phyloP scores from a whole-genome alignment of 2,329 filamentous ascomycete genomes.

The Penicillium sp. region DNA sequence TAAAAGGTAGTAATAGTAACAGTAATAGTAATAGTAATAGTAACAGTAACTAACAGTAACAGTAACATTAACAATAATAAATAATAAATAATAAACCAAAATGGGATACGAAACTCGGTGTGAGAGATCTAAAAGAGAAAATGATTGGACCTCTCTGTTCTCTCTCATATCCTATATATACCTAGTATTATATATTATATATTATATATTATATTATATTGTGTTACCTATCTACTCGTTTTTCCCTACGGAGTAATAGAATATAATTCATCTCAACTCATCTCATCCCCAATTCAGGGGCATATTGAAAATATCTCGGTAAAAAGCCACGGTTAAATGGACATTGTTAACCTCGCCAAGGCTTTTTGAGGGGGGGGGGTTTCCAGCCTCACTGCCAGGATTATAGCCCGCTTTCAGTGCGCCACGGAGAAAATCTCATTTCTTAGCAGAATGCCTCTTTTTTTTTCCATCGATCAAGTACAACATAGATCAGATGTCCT shows the following conservation, averaged over 20 bases:
- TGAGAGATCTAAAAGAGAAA: neutral
- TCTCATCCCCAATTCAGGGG: neutral
- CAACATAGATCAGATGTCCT: neutral
- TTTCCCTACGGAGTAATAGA: too few species aligned
- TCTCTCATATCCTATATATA: neutral
- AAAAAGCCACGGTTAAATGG: conserved; percentile 8
- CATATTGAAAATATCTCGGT: neutral
- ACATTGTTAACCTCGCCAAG: neutral
- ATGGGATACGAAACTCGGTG: neutral
- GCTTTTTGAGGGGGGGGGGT: neutral
- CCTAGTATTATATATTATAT: too few species aligned
- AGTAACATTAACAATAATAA: neutral
- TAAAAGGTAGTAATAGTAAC: neutral
- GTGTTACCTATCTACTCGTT: neutral
- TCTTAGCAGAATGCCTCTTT: too few species aligned
- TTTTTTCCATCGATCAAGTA: neutral
- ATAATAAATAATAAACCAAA: neutral
- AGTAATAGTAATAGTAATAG: neutral
- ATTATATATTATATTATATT: too few species aligned
- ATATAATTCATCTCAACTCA: neutral
- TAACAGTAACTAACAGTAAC: neutral
- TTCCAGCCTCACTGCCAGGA: conserved; percentile 1
- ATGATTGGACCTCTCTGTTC: conserved; percentile 1
- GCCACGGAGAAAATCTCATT: neutral
- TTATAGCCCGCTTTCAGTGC: neutral